Evolutionary conservation across 1,139 yeast species (phyloP).

Genomic region (Diutina mesorugosa): DNA sequence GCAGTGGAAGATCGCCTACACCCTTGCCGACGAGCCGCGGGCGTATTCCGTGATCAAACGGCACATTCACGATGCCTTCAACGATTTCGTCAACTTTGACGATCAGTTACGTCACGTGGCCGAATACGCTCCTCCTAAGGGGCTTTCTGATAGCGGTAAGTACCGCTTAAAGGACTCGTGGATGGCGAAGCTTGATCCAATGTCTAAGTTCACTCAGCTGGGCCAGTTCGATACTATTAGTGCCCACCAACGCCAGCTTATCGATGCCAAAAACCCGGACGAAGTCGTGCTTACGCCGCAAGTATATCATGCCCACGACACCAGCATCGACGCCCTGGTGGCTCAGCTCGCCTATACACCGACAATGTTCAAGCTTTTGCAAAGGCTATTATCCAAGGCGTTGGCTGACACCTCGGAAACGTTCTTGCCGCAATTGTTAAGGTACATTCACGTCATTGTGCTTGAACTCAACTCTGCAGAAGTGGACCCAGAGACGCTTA

Average conservation of each 20-base stretch:
- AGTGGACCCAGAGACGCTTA: slow-evolving; percentile 28
- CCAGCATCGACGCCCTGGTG: slow-evolving; percentile 21
- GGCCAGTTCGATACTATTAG: slow-evolving; percentile 22
- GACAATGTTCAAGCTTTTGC: slow-evolving; percentile 42
- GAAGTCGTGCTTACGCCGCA: slow-evolving; percentile 27
- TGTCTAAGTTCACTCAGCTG: slow-evolving; percentile 22
- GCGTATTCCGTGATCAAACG: slow-evolving; percentile 38
- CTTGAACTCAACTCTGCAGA: slow-evolving; percentile 13
- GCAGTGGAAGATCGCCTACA: slow-evolving; percentile 26
- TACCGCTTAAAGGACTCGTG: slow-evolving; percentile 31
- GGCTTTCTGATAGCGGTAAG: slow-evolving; percentile 27
- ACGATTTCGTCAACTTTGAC: slow-evolving; percentile 24
- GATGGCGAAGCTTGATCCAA: slow-evolving; percentile 23
- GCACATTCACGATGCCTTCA: slow-evolving; percentile 21
- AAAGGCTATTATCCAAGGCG: slow-evolving; percentile 41
- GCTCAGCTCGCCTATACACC: slow-evolving; percentile 39
- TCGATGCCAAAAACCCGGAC: slow-evolving; percentile 19
- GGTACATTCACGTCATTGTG: slow-evolving; percentile 49
- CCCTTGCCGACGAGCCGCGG: slow-evolving; percentile 39
- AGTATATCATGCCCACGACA: slow-evolving; percentile 22
- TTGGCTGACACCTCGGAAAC: slow-evolving; percentile 38
- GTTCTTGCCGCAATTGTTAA: slow-evolving; percentile 47
- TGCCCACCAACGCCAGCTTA: slow-evolving; percentile 14
- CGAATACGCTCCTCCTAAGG: slow-evolving; percentile 27
- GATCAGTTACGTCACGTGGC: slow-evolving; percentile 24